A percentile compares a stretch with the other conserved stretches of the same genome.
phyloP scores from a whole-genome alignment of 1,284 basidiomycete genomes.

The Psilocybe mexicana region DNA sequence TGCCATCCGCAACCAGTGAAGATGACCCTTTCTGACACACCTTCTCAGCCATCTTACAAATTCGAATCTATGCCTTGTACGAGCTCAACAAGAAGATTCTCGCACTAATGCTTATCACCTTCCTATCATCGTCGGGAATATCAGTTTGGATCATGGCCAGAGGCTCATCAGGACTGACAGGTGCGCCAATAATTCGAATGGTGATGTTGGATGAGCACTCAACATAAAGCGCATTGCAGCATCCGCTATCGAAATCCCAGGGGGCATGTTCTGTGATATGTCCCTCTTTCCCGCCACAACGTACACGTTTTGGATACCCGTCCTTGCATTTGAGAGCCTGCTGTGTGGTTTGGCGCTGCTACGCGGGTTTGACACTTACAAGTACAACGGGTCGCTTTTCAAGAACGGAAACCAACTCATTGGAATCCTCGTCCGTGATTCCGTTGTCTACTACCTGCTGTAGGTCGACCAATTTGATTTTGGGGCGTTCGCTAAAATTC shows the following conservation, averaged over 20 bases:
- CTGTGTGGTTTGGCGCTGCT: conserved; percentile 50
- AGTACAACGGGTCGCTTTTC: conserved; percentile 34
- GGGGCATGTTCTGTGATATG: conserved; percentile 42
- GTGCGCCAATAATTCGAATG: conserved; percentile 27
- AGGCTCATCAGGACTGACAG: conserved; percentile 37
- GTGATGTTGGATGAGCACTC: too few species aligned
- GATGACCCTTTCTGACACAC: background rate
- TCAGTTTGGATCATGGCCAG: conserved; percentile 50
- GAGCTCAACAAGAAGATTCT: conserved; percentile 51
- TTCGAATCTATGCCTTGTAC: conserved; percentile 59
- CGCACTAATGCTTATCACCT: conserved; percentile 42
- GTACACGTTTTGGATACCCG: conserved; percentile 61
- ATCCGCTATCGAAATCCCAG: conserved; percentile 25
- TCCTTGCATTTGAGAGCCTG: conserved; percentile 51
- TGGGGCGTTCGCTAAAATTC: background rate
- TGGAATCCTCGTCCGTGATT: conserved; percentile 52
- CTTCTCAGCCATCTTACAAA: conserved; percentile 54
- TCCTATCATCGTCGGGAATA: conserved; percentile 38
- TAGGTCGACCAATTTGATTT: conserved; percentile 26
- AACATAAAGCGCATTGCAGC: conserved; percentile 13
- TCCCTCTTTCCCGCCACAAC: conserved; percentile 39
- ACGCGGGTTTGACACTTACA: conserved; percentile 46
- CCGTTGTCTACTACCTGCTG: conserved; percentile 57
- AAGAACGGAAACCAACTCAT: conserved; percentile 45
- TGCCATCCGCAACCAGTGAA: too few species aligned